phyloP scores from a whole-genome alignment of 2,329 filamentous ascomycete species.

The Ophiostoma sp. region DNA sequence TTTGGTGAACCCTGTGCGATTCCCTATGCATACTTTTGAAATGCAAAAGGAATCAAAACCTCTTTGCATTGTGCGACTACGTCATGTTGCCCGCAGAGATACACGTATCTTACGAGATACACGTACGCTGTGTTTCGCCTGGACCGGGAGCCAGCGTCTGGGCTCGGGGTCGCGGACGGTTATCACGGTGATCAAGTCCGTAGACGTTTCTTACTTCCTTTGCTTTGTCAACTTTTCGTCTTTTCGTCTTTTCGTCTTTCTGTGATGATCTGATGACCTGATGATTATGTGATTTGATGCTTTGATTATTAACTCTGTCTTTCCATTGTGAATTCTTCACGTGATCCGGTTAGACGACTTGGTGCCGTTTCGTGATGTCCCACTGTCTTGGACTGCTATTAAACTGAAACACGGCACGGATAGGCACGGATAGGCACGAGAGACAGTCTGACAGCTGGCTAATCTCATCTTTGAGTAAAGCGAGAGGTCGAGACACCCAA shows the following conservation, averaged over 20 bases:
- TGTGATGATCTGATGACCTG: too few relatives aligned
- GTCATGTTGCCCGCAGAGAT: neutral
- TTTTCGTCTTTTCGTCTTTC: neutral
- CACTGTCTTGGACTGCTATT: constrained; percentile 10
- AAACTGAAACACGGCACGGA: constrained; percentile 22
- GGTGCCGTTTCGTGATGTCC: neutral
- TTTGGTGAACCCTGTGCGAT: neutral
- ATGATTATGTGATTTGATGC: too few relatives aligned
- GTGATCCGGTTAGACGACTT: constrained; percentile 2
- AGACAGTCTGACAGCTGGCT: neutral
- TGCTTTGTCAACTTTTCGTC: neutral
- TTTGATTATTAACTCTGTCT: neutral
- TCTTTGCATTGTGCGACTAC: constrained; percentile 5
- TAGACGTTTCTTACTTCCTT: neutral
- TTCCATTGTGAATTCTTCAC: neutral
- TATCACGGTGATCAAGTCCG: neutral
- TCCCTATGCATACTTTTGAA: neutral
- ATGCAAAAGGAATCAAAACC: neutral
- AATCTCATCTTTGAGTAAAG: neutral
- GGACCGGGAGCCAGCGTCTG: neutral
- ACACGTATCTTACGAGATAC: neutral
- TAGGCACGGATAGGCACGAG: constrained; percentile 16
- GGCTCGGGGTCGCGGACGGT: neutral
- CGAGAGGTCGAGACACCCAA: neutral
- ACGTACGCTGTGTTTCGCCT: neutral